Evolutionary conservation across 805 yeast genomes (phyloP), one percentile per base, ranked within the genome.

Genomic region (Hanseniaspora jakobsenii): DNA sequence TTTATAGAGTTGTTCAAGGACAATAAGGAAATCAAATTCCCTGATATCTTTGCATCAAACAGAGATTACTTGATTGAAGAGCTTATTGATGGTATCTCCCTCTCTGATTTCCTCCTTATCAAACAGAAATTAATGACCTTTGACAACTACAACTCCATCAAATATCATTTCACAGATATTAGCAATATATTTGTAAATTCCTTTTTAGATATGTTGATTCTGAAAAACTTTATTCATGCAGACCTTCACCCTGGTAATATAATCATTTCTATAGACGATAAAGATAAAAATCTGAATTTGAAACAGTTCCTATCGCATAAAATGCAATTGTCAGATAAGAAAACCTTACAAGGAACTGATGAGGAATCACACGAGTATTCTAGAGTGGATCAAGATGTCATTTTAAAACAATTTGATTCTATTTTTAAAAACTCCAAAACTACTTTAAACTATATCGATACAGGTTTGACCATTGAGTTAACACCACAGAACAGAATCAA

Each of bases 191-290:
- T 94, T 7, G 73, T 91, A 19, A 94, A 91, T 58, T 82, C 96
- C 3, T 91, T 91, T 54, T 66, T 91, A 50, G 81, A 86, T 54
- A 91, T 91, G 99, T 67, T 91, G 50, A 80, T 91, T 41, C 62
- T 89, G 44, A 94, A 91, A 63, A 87, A 91, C 59, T 91, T 91
- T 60, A 84, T 87, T 35, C 99, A 91, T 60, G 89, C 97, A 0
- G 99, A 91, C 63, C 67, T 91, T 48, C 99, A 91, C 53, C 96
- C 98, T 0, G 99, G 99, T 3, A 91, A 91, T 59, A 83, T 91
- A 56, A 74, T 44, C 3, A 24, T 10, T 48, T 53, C 21, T 18
- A n/a, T 44, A 10, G 38, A 32, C 14, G 28, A 44, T 16, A 49
- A 56, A 5, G 57, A 58, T 43, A 44, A 47, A 7, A 57, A 56